A percentile compares a stretch with the other conserved stretches of the same genome.
These are phyloP conservation scores for Fusarium sp. DNA, from an alignment of 2,329 filamentous ascomycete genomes.

Conservation along the genomic window DNA sequence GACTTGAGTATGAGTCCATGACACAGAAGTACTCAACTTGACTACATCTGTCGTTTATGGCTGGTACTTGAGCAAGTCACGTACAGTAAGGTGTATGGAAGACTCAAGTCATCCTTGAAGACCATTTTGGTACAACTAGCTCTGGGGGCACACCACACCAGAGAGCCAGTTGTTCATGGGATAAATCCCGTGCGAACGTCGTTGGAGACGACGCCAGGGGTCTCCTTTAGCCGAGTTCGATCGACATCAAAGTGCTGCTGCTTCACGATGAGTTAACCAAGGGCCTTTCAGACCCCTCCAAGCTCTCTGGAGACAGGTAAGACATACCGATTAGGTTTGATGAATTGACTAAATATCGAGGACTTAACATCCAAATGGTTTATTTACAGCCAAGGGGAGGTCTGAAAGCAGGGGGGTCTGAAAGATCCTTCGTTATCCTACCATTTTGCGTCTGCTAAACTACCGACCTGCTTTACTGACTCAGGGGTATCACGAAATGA, in stretches of 20 bases:
- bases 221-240: slow-evolving; percentile 89
- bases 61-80: slow-evolving; percentile 87
- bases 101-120: slow-evolving; percentile 73
- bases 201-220: not conserved
- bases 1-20: slow-evolving; percentile 88
- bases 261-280: too few relatives aligned
- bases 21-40: slow-evolving; percentile 86
- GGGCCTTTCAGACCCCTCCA: too few relatives aligned
- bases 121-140: slow-evolving; percentile 94
- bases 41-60: slow-evolving; percentile 75
- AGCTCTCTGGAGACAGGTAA: too few relatives aligned
- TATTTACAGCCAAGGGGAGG: too few relatives aligned
- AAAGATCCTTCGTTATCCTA: too few relatives aligned
- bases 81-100: slow-evolving; percentile 73
- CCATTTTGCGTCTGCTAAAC: slow-evolving; percentile 51
- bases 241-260: slow-evolving; percentile 71
- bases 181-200: slow-evolving; percentile 89
- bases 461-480: not conserved
- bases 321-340: too few relatives aligned
- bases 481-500: slow-evolving; percentile 80
- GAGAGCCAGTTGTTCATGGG: slow-evolving; percentile 63
- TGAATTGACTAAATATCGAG: too few relatives aligned
- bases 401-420: too few relatives aligned
- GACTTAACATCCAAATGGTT: too few relatives aligned
- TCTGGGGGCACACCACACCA: slow-evolving; percentile 94